These are phyloP conservation scores for Trichoderma gracile DNA, from an alignment of 2,329 filamentous ascomycete genomes.

Conservation along the genomic window DNA sequence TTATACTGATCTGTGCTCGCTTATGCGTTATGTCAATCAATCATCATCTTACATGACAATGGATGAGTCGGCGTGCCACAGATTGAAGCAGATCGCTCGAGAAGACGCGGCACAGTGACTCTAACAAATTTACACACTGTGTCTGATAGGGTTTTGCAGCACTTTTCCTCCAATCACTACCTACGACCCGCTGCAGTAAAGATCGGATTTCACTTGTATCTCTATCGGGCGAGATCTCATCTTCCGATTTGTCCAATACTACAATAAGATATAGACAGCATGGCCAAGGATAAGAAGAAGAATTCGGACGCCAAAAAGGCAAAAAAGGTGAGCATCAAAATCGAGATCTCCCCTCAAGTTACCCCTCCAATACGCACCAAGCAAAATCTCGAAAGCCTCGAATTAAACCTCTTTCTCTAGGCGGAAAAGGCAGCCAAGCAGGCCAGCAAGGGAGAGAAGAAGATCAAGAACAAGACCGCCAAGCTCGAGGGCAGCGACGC, in stretches of 20 bases:
- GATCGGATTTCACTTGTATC: neutral
- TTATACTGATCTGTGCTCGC: too few relatives aligned
- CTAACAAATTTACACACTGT: conserved; percentile 13
- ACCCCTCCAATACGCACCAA: conserved; percentile 12
- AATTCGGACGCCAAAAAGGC: conserved; percentile 51
- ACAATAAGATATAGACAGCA: conserved; percentile 29
- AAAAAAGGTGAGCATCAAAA: conserved; percentile 43
- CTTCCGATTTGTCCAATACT: neutral
- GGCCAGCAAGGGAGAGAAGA: conserved; percentile 87
- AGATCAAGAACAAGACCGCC: conserved; percentile 68
- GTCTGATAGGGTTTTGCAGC: conserved; percentile 20
- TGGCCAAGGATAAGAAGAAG: conserved; percentile 59
- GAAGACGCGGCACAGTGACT: neutral
- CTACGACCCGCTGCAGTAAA: neutral
- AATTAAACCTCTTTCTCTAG: conserved; percentile 33
- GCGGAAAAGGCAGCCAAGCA: conserved; percentile 74
- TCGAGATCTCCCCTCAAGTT: conserved; percentile 20
- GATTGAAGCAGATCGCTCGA: neutral
- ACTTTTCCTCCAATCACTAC: conserved; percentile 6
- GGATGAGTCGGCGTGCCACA: too few relatives aligned
- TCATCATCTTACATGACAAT: too few relatives aligned
- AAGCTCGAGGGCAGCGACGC: conserved; percentile 80
- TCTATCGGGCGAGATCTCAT: too few relatives aligned
- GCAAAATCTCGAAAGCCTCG: conserved; percentile 25
- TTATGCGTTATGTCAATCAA: too few relatives aligned